A percentile compares a stretch with the other conserved stretches of the same genome.
Evolutionary conservation across 2,329 filamentous ascomycete genomes (phyloP).

Genomic region (Lojkania enalia): DNA sequence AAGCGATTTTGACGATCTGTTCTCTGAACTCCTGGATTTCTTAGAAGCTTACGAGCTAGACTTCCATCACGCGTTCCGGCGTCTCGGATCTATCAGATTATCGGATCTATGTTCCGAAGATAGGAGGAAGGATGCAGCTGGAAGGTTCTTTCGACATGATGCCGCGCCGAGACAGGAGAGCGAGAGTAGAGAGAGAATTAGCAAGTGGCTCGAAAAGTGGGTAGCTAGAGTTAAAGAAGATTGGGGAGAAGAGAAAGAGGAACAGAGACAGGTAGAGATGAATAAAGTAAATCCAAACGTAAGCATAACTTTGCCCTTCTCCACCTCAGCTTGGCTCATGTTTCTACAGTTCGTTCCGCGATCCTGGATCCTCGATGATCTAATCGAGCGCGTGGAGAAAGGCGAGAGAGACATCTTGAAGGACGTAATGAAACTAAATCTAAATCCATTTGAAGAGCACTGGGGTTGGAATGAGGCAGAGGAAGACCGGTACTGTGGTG

Average conservation of each 20-base stretch:
- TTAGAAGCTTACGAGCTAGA: conserved; percentile 83
- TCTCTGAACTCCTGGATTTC: conserved; percentile 79
- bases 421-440: conserved; percentile 77
- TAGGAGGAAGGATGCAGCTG: conserved; percentile 65
- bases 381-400: conserved; percentile 85
- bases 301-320: conserved; percentile 13
- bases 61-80: conserved; percentile 92
- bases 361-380: conserved; percentile 89
- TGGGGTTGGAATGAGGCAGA: conserved; percentile 72
- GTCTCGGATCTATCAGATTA: conserved; percentile 67
- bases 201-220: conserved; percentile 83
- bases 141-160: conserved; percentile 78
- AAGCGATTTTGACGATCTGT: conserved; percentile 77
- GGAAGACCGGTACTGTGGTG: conserved; percentile 80
- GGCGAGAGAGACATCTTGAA: conserved; percentile 78
- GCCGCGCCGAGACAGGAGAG: conserved; percentile 58
- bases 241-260: conserved; percentile 66
- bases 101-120: conserved; percentile 67
- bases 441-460: conserved; percentile 80
- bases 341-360: conserved; percentile 74
- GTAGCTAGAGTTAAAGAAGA: conserved; percentile 71
- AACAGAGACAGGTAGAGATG: conserved; percentile 72
- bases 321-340: conserved; percentile 4
- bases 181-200: conserved; percentile 68
- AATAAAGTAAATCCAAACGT: conserved; percentile 83